phyloP scores from a whole-genome alignment of 805 yeast species.

The Metschnikowia arizonensis region DNA sequence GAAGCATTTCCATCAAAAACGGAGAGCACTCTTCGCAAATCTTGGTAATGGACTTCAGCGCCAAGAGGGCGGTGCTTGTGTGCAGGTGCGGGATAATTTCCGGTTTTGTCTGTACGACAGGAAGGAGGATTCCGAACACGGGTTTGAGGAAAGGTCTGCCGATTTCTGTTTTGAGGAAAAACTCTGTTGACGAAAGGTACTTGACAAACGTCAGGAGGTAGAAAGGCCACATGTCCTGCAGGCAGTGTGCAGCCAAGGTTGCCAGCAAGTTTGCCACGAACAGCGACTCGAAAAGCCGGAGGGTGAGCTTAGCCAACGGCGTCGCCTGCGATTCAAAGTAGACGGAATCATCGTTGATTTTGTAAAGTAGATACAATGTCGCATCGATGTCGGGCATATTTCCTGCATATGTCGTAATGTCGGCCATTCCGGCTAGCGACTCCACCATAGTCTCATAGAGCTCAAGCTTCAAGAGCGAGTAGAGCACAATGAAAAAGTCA shows the following conservation, averaged over 20 bases:
- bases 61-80: slow-evolving; percentile 29
- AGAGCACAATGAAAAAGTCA: slow-evolving; percentile 71
- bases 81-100: slow-evolving; percentile 7
- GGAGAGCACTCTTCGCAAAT: slow-evolving; percentile 54
- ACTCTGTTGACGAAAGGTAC: slow-evolving; percentile 51
- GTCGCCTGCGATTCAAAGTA: slow-evolving; percentile 30
- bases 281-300: slow-evolving; percentile 22
- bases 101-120: slow-evolving; percentile 27
- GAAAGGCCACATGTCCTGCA: slow-evolving; percentile 4
- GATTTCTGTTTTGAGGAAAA: slow-evolving; percentile 47
- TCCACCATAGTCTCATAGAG: slow-evolving; percentile 43
- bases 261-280: slow-evolving; percentile 21
- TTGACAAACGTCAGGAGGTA: slow-evolving; percentile 22
- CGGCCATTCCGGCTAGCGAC: not conserved
- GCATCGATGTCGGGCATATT: slow-evolving; percentile 43
- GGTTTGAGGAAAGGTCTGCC: slow-evolving; percentile 46
- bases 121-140: slow-evolving; percentile 55
- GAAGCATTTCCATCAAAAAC: slow-evolving; percentile 39
- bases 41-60: slow-evolving; percentile 52
- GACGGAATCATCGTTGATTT: slow-evolving; percentile 50
- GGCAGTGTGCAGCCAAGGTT: slow-evolving; percentile 7
- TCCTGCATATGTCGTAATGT: not conserved
- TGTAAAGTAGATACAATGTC: slow-evolving; percentile 53
- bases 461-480: slow-evolving; percentile 56
- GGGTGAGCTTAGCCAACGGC: slow-evolving; percentile 24